Conservation (phyloP, 345 rosid species). For the Lagerstroemia speciosa region DNA sequence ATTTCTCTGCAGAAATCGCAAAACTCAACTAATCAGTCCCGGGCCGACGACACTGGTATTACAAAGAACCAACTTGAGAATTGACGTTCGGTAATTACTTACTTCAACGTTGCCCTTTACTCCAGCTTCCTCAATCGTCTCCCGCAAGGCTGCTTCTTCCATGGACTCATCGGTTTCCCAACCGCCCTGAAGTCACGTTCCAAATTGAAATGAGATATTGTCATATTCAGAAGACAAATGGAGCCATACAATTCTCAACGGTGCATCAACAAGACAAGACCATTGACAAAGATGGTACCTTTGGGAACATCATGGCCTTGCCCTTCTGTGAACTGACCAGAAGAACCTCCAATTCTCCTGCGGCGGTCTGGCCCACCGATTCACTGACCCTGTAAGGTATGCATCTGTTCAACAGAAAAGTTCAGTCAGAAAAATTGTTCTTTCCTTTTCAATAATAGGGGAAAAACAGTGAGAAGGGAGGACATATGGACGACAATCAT, state of each 20-base stretch:
- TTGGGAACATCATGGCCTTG: conserved; percentile 45
- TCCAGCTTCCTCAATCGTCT: conserved; percentile 55
- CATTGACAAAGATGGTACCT: conserved; percentile 19
- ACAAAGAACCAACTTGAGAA: not conserved
- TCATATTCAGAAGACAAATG: no score
- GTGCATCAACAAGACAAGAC: not conserved
- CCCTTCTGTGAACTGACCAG: conserved; percentile 52
- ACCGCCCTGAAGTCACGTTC: conserved; percentile 39
- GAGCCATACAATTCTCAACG: not conserved
- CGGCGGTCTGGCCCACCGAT: not conserved
- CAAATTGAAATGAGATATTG: not conserved
- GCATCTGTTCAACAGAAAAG: conserved; percentile 28
- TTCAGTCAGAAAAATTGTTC: not conserved
- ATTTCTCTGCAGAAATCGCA: conserved; percentile 21
- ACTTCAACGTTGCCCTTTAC: conserved; percentile 45
- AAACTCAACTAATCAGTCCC: not conserved
- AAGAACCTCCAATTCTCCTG: conserved; percentile 38
- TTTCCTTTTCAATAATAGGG: no score
- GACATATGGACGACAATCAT: no score
- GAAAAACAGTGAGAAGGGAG: no score
- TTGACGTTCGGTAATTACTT: not conserved
- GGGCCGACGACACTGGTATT: not conserved
- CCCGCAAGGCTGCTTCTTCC: conserved; percentile 45
- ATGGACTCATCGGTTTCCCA: conserved; percentile 56
- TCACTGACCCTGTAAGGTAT: conserved; percentile 35